phyloP scores from a whole-genome alignment of 306 rosid species.

The Alnus rubra region DNA sequence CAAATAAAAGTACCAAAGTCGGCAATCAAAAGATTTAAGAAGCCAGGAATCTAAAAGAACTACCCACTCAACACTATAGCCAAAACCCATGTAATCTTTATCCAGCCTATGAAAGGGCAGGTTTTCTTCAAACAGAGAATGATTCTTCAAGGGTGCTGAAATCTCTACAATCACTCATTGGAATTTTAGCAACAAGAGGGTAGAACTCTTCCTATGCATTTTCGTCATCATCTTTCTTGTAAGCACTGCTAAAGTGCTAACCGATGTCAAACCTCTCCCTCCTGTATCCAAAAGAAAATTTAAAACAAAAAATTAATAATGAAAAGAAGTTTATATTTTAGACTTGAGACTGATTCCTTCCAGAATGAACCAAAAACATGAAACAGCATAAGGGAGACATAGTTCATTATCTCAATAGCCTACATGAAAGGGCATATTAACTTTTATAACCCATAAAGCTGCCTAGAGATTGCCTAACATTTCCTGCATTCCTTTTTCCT shows the following conservation, averaged over 20 bases:
- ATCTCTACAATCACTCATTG: no score
- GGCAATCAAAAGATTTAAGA: no score
- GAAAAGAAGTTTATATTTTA: background rate
- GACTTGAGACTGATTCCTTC: background rate
- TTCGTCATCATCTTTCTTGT: background rate
- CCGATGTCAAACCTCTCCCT: background rate
- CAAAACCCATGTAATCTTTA: background rate
- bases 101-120: no score
- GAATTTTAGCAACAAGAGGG: background rate
- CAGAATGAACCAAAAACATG: background rate
- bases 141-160: background rate
- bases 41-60: no score
- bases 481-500: no score
- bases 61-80: no score
- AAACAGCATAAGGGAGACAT: background rate
- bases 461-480: no score
- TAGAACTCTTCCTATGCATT: background rate
- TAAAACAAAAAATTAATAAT: no score
- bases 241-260: background rate
- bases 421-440: no score
- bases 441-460: no score
- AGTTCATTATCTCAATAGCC: no score
- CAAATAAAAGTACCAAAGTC: no score
- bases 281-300: conserved; percentile 1
- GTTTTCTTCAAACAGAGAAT: background rate